A percentile compares a stretch with the other conserved stretches of the same genome.
Conservation (phyloP, 345 rosid species). For the Acer negundo region DNA sequence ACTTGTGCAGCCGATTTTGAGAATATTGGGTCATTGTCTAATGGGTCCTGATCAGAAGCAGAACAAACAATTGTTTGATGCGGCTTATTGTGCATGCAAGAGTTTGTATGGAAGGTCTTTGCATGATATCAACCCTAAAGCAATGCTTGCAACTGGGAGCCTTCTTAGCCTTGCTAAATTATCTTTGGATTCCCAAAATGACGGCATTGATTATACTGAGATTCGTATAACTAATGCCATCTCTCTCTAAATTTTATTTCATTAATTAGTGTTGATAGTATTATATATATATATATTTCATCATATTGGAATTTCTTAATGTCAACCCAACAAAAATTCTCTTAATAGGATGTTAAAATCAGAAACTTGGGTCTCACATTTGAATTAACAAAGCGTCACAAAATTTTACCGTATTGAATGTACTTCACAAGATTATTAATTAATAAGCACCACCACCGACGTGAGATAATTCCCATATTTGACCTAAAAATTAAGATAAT, state of each 20-base stretch:
- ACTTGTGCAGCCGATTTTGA: slow-evolving; percentile 69
- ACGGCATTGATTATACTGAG: slow-evolving; percentile 58
- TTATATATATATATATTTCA: too few relatives aligned
- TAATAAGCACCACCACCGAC: too few relatives aligned
- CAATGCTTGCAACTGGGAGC: slow-evolving; percentile 70
- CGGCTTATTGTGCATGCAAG: slow-evolving; percentile 52
- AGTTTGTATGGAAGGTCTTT: slow-evolving; percentile 60
- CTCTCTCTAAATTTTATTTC: slow-evolving; percentile 22
- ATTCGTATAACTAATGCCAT: slow-evolving; percentile 37
- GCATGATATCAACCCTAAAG: slow-evolving; percentile 69
- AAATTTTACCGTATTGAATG: too few relatives aligned
- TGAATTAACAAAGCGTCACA: too few relatives aligned
- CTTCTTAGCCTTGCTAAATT: slow-evolving; percentile 57
- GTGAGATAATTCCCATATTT: too few relatives aligned
- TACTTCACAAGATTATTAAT: too few relatives aligned
- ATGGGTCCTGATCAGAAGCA: slow-evolving; percentile 37
- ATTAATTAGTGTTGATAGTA: too few relatives aligned
- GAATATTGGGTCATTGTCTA: slow-evolving; percentile 77
- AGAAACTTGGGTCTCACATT: too few relatives aligned
- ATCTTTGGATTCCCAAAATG: slow-evolving; percentile 41
- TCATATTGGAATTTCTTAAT: too few relatives aligned
- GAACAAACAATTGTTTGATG: slow-evolving; percentile 39
- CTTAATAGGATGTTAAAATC: too few relatives aligned
- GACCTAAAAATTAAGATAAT: too few relatives aligned
- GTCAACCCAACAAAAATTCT: too few relatives aligned